Conservation (phyloP, 2,329 filamentous ascomycete genomes). For the Stagonosporopsis chrysanthemi region DNA sequence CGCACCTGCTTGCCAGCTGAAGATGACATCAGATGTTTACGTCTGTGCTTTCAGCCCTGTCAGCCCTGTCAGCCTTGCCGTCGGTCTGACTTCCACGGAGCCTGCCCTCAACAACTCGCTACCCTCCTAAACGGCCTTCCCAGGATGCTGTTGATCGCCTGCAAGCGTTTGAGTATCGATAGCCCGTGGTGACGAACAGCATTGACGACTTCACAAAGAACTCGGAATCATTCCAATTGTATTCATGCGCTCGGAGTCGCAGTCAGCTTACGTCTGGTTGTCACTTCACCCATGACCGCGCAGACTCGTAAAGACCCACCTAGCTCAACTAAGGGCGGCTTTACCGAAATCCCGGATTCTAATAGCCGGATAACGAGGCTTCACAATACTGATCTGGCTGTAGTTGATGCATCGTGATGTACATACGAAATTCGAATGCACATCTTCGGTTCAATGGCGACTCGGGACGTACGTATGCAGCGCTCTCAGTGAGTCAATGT, state of each 20-base stretch:
- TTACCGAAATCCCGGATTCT: background rate
- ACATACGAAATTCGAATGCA: background rate
- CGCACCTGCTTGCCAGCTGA: background rate
- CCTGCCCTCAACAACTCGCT: background rate
- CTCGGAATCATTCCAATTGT: background rate
- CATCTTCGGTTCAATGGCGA: background rate
- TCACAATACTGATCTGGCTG: background rate
- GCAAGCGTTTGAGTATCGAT: background rate
- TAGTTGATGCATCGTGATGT: background rate
- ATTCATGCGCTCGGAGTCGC: slow-evolving; percentile 4
- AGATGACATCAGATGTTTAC: slow-evolving; percentile 3
- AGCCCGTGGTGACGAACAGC: background rate
- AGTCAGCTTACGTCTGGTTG: slow-evolving; percentile 14
- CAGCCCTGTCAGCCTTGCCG: background rate
- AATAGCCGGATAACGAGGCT: background rate
- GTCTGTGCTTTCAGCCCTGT: slow-evolving; percentile 2
- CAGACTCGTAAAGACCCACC: background rate
- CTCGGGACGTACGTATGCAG: background rate
- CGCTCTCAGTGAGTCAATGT: background rate
- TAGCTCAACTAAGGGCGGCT: background rate
- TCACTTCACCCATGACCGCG: slow-evolving; percentile 1
- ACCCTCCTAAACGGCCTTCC: background rate
- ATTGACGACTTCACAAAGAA: background rate
- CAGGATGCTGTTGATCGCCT: background rate
- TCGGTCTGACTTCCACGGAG: background rate